A percentile compares a stretch with the other conserved stretches of the same genome.
These are phyloP conservation scores for Acacia crassicarpa DNA, from an alignment of 306 rosid species.

Conservation along the genomic window DNA sequence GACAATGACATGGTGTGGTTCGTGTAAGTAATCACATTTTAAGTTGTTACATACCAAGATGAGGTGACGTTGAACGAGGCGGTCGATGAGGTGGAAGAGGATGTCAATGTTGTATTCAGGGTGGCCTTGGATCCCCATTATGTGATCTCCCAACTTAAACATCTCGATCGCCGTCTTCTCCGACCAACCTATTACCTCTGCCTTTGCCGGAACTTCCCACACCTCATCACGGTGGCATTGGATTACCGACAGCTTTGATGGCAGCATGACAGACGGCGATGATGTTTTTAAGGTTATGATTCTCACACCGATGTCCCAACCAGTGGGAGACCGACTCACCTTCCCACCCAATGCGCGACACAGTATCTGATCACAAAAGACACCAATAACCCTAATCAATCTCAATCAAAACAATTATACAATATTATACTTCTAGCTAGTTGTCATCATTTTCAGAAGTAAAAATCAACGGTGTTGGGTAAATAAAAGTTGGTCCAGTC, in stretches of 20 bases:
- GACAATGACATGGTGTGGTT: too few species aligned
- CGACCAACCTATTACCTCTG: constrained; percentile 80
- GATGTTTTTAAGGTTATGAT: constrained; percentile 56
- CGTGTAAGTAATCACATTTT: too few species aligned
- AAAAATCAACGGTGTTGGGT: too few species aligned
- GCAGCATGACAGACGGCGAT: constrained; percentile 52
- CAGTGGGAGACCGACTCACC: constrained; percentile 59
- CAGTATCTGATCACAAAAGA: constrained; percentile 47
- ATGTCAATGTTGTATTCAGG: constrained; percentile 73
- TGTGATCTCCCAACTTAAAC: constrained; percentile 70
- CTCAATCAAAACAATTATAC: neutral
- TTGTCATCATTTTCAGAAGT: neutral
- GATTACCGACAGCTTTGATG: constrained; percentile 57
- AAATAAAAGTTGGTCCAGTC: too few species aligned
- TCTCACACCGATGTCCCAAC: constrained; percentile 89
- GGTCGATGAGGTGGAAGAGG: constrained; percentile 59
- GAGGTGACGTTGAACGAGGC: constrained; percentile 46
- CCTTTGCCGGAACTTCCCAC: constrained; percentile 69
- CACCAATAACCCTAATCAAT: neutral
- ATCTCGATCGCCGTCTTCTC: constrained; percentile 80
- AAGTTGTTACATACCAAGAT: constrained; percentile 40
- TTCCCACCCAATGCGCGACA: constrained; percentile 88
- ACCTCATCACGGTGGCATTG: constrained; percentile 90
- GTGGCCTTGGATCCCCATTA: constrained; percentile 94
- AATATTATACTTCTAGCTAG: too few species aligned